Evolutionary conservation across 2,329 filamentous ascomycete species (phyloP), one percentile per base, ranked within the genome.

Genomic region (Colletotrichum sublineola): DNA sequence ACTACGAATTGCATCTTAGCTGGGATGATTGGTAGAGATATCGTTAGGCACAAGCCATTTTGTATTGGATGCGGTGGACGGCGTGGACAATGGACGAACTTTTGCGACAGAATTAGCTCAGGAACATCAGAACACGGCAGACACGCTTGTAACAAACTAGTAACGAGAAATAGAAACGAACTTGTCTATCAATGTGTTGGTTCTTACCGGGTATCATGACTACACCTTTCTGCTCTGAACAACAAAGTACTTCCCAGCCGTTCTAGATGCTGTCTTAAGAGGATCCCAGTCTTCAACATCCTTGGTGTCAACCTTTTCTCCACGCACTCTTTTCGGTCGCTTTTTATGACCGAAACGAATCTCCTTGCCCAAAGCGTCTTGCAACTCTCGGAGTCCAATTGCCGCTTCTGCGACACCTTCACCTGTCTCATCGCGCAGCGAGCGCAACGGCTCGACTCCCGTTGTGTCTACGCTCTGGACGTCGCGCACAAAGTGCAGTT

Each of bases 401-500:
- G 89, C 89, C 57, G 87, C 86, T 74, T 90, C 89, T 48, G 82
- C 79, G 36, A 88, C 77, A 0, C 88, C 89, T 15, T 81, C 81
- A 2, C 79, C 76, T 1, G 93, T 93, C 84, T 96, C 95, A 80
- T 98, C 96, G 65, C 94, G 90, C 69, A 98, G 92, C 56, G 92
- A 92, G 63, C 89, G 87, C 55, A 99, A 83, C 0, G 96, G 95
- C 68, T 90, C 86, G 0, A 98, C 86, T 4, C 88, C 90, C 0
- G 86, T 82, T 0, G 94, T 95, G 80, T 97, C 89, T 61, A 97
- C 92, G 56, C 87, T 85, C 78, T 97, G 95, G 29, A 98, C 91
- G 74, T 94, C 90, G 73, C 90, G 91, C n/a, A 98, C 95, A 79
- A 99, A 99, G 78, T 93, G 92, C 0, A 99, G 88, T 79, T 99